phyloP scores from a whole-genome alignment of 2,329 filamentous ascomycete species.

The Paecilomyces sp. region DNA sequence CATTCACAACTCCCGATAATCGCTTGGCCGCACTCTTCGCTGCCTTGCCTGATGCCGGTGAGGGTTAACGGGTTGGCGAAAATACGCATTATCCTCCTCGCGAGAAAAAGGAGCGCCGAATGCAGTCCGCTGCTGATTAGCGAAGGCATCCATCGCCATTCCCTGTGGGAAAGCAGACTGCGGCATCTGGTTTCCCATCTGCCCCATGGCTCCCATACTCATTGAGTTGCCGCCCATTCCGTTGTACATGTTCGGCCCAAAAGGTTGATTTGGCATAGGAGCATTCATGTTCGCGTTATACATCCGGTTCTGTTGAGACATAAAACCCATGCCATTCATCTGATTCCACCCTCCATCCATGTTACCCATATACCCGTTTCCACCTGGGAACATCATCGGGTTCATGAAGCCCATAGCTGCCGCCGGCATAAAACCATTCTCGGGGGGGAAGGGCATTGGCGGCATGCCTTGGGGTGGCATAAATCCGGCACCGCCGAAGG shows the following conservation, averaged over 20 bases:
- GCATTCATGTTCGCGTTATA: conserved; percentile 23
- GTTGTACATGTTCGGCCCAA: conserved; percentile 28
- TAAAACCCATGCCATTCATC: conserved; percentile 39
- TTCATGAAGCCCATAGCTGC: conserved; percentile 29
- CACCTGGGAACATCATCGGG: conserved; percentile 29
- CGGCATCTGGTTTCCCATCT: conserved; percentile 19
- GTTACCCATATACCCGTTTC: conserved; percentile 22
- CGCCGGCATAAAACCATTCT: conserved; percentile 22
- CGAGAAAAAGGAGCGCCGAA: conserved; percentile 50
- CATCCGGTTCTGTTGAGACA: conserved; percentile 26
- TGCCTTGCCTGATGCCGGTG: conserved; percentile 80
- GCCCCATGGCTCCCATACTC: conserved; percentile 31
- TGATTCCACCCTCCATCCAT: conserved; percentile 34
- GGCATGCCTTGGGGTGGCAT: conserved; percentile 24
- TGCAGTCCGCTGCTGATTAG: conserved; percentile 52
- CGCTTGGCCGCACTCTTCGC: conserved; percentile 73
- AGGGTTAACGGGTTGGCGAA: conserved; percentile 91
- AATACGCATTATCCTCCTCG: conserved; percentile 84
- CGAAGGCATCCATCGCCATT: conserved; percentile 37
- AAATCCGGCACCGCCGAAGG: conserved; percentile 23
- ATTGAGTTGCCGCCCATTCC: conserved; percentile 22
- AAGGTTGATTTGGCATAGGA: conserved; percentile 22
- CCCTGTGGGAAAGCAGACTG: conserved; percentile 24
- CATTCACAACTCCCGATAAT: conserved; percentile 74
- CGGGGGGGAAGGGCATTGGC: conserved; percentile 25